A percentile compares a stretch with the other conserved stretches of the same genome.
Evolutionary conservation across 164 flowering plant species (phyloP).

Genomic region (Vitis riparia): DNA sequence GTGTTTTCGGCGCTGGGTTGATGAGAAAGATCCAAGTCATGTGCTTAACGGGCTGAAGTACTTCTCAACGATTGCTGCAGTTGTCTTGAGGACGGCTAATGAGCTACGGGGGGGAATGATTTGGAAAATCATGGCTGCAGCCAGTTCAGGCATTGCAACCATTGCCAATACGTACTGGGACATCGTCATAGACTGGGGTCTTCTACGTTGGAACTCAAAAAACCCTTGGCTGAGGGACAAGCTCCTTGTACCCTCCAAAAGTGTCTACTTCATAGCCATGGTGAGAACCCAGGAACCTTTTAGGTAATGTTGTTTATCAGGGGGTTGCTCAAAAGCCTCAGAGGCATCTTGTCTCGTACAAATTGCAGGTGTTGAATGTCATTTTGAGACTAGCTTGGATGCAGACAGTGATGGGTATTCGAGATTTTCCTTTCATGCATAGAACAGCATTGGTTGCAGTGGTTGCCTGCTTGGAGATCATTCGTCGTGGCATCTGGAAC

Average conservation of each 20-base stretch:
- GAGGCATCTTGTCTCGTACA: neutral
- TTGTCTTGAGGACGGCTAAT: slow-evolving; percentile 32
- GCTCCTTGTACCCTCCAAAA: slow-evolving; percentile 29
- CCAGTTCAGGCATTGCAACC: slow-evolving; percentile 35
- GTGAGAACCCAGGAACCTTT: slow-evolving; percentile 14
- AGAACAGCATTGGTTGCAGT: slow-evolving; percentile 12
- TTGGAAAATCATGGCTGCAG: slow-evolving; percentile 29
- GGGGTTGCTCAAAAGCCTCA: no score
- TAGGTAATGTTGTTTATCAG: neutral
- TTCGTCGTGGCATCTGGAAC: slow-evolving; percentile 22
- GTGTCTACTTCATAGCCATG: slow-evolving; percentile 44
- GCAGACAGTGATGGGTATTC: slow-evolving; percentile 40
- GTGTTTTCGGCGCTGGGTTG: slow-evolving; percentile 30
- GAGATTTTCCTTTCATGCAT: slow-evolving; percentile 22
- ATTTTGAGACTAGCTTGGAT: slow-evolving; percentile 55
- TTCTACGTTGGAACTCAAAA: slow-evolving; percentile 30
- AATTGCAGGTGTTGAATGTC: slow-evolving; percentile 44
- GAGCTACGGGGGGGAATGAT: slow-evolving; percentile 11
- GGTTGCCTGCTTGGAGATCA: slow-evolving; percentile 16
- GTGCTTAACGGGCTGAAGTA: slow-evolving; percentile 25
- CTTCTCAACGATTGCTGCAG: slow-evolving; percentile 31
- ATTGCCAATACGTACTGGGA: slow-evolving; percentile 43
- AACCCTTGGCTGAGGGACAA: slow-evolving; percentile 56
- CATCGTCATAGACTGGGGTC: slow-evolving; percentile 52
- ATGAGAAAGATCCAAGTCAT: slow-evolving; percentile 23